Evolutionary conservation across 2,329 filamentous ascomycete genomes (phyloP).

Genomic region (Trichoderma hamatum): DNA sequence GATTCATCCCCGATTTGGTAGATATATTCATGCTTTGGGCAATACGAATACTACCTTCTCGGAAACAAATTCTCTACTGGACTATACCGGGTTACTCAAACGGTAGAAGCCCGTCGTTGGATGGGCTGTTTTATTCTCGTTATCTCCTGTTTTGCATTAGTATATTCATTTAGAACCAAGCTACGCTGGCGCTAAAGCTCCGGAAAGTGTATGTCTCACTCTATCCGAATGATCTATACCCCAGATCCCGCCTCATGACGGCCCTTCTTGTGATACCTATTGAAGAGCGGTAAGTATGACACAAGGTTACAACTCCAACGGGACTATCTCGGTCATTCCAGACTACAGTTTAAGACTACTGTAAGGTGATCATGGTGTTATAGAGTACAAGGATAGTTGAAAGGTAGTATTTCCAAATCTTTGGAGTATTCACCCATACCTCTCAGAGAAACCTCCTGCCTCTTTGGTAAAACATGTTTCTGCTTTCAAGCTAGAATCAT

Average conservation of each 20-base stretch:
- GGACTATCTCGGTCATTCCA: neutral
- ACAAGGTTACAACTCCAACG: neutral
- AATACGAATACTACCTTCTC: neutral
- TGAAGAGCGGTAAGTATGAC: neutral
- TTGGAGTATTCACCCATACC: neutral
- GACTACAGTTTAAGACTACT: neutral
- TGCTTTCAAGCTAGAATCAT: neutral
- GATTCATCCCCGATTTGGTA: neutral
- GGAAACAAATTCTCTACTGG: neutral
- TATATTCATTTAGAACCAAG: neutral
- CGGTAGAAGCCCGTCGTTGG: neutral
- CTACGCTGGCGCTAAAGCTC: neutral
- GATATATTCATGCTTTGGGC: neutral
- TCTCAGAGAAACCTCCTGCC: neutral
- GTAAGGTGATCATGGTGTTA: neutral
- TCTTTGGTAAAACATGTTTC: neutral
- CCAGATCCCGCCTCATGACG: neutral
- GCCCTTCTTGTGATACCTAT: neutral
- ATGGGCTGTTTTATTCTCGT: neutral
- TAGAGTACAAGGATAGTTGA: neutral
- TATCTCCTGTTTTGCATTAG: neutral
- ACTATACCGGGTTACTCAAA: neutral
- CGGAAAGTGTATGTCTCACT: neutral
- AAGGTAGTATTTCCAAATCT: conserved; percentile 10
- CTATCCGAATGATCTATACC: neutral